Percentiles rank a stretch among this genome's conserved stretches.
Conservation (phyloP, 2,329 filamentous ascomycete genomes). For the Arthrobotrys pseudoclavata region DNA sequence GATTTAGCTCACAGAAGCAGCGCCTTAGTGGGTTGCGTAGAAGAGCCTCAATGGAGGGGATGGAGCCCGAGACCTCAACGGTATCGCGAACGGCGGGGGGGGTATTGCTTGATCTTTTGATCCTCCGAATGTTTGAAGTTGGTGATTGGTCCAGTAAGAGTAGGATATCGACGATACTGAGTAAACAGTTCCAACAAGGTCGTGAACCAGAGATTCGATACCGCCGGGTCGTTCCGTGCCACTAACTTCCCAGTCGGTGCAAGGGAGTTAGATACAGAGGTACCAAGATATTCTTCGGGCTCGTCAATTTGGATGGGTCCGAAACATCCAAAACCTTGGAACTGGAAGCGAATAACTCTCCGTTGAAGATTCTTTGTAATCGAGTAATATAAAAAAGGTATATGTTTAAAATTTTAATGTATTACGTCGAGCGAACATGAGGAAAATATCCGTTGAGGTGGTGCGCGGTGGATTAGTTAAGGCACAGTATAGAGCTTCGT, state of each 20-base stretch:
- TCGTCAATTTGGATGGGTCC: conserved; percentile 6
- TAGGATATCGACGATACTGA: conserved; percentile 9
- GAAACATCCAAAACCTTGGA: conserved; percentile 24
- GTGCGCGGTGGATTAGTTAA: conserved; percentile 3
- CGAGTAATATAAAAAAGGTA: neutral
- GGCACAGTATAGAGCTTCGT: conserved; percentile 4
- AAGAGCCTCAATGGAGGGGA: conserved; percentile 10
- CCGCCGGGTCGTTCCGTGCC: conserved; percentile 35
- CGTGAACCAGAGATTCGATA: conserved; percentile 22
- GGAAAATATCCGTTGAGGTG: conserved; percentile 33
- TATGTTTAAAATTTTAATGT: conserved; percentile 14
- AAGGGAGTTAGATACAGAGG: conserved; percentile 13
- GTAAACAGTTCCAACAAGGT: conserved; percentile 5
- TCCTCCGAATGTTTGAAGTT: conserved; percentile 17
- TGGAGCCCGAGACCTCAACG: conserved; percentile 5
- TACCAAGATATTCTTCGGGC: conserved; percentile 14
- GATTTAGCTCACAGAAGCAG: neutral
- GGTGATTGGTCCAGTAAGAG: neutral
- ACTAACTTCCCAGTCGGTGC: neutral
- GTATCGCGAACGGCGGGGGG: conserved; percentile 18
- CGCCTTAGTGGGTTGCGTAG: conserved; percentile 4
- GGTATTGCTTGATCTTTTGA: conserved; percentile 10
- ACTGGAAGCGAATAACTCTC: conserved; percentile 30
- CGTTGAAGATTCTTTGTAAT: conserved; percentile 20
- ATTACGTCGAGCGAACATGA: conserved; percentile 13